phyloP scores from a whole-genome alignment of 129 eudicot genomes.

The Cynara cardunculus region DNA sequence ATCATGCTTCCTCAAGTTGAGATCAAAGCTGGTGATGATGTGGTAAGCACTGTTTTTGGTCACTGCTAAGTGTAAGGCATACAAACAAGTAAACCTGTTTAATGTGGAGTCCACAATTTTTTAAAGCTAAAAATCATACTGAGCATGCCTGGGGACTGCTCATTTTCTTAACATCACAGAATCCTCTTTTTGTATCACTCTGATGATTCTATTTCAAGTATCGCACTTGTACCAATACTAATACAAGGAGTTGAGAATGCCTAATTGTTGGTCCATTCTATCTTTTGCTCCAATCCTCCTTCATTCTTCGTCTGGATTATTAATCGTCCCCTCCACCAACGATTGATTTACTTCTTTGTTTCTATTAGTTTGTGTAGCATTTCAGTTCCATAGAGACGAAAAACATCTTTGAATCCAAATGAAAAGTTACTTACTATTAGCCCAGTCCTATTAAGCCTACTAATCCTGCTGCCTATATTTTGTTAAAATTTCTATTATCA shows the following conservation, averaged over 20 bases:
- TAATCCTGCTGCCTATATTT: constrained; percentile 2
- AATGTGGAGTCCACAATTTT: background rate
- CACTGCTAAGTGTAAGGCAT: background rate
- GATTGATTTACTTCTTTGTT: background rate
- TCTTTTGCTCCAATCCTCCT: too few species aligned
- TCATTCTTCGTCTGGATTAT: too few species aligned
- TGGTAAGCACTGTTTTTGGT: constrained; percentile 44
- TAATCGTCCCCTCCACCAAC: background rate
- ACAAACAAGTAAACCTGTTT: background rate
- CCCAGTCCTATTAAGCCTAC: background rate
- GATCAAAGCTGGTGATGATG: constrained; percentile 88
- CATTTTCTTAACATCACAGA: too few species aligned
- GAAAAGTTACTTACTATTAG: background rate
- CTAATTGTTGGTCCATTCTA: too few species aligned
- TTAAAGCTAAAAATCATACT: too few species aligned
- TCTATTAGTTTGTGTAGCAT: background rate
- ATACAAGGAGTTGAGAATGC: too few species aligned
- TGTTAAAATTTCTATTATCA: background rate
- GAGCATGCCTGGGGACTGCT: too few species aligned
- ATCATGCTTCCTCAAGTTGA: constrained; percentile 95
- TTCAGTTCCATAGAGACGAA: background rate
- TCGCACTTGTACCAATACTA: too few species aligned
- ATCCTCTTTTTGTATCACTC: too few species aligned
- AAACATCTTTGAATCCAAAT: background rate
- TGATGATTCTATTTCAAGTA: too few species aligned